Evolutionary conservation across 1,284 basidiomycete species (phyloP).

Genomic region (Melampsora abietis-canadensis): DNA sequence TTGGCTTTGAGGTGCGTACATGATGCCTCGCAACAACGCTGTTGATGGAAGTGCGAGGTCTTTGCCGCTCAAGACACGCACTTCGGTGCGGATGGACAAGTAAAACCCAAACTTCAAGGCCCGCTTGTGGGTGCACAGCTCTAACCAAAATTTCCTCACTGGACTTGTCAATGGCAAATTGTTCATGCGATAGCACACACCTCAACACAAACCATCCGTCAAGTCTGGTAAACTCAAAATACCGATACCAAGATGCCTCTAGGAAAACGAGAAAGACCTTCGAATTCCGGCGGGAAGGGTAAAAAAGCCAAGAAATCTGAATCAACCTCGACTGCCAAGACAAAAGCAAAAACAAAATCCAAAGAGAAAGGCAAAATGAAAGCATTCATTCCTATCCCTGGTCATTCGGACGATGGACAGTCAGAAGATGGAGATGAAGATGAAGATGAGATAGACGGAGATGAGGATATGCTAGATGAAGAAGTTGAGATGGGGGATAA

Average conservation of each 20-base stretch:
- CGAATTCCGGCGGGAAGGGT: neutral
- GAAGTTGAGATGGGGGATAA: conserved; percentile 17
- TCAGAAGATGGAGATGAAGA: neutral
- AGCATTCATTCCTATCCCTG: conserved; percentile 8
- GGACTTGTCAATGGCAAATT: no score
- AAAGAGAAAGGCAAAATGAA: conserved; percentile 5
- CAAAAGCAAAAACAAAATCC: neutral
- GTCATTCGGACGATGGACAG: conserved; percentile 1
- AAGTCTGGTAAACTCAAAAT: no score
- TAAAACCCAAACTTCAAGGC: no score
- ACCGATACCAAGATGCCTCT: neutral
- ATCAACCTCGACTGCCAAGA: neutral
- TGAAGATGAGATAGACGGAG: neutral
- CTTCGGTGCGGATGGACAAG: no score
- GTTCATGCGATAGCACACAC: no score
- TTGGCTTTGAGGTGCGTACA: no score
- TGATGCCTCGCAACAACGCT: no score
- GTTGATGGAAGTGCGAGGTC: no score
- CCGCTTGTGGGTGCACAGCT: no score
- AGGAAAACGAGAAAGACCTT: neutral
- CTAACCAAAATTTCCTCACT: no score
- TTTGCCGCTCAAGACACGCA: no score
- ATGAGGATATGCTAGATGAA: conserved; percentile 26
- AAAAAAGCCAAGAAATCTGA: neutral
- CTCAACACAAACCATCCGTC: no score